Base-by-base conservation (phyloP, 805 yeast genomes). In the Candida coquimbonensis region DNA sequence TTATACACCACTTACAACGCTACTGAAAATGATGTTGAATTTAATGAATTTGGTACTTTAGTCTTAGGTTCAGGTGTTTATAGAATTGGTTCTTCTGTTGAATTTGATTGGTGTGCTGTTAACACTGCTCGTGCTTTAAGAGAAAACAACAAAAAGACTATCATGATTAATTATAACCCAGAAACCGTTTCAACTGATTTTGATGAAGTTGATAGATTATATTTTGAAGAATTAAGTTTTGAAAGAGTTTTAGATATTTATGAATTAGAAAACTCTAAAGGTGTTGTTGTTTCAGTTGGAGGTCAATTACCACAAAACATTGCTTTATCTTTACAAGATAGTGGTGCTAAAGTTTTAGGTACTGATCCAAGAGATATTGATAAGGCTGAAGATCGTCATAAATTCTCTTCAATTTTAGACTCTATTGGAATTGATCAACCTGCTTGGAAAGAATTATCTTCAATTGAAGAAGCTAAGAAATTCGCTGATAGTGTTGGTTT, bases 71-170 rank as follows among this genome's bases (percentile, higher is more conserved):
- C 97, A n/a, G 98, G 99, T 73, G 99, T 93, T 43, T 91, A 91
- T 78, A 81, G 99, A 69, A 91, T 91, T 66, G 99, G 99, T 49
- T 90, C 97, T 2, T 89, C 97, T 31, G 99, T 91, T 45, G 99
- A 93, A 72, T 91, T 91, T 61, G 99, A 91, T 68, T 91, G 99
- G 99, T 91, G 99, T 76, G 99, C 98, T 46, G 99, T 91, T 52
- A 80, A 93, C 53, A 86, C 99, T 48, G 96, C 96, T 46, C 82
- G 97, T 65, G 89, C 97, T 38, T 80, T 91, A 59, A 81, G 99
- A 67, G 84, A 80, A 44, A 74, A 80, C 46, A 96, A 96, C 53
- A 83, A 81, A 66, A 87, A 83, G 69, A 91, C 99, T 31, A 81
- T 91, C 54, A 91, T 91, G 99, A 78, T 91, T 63, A 91, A 91